Evolutionary conservation across 768 basidiomycete genomes (phyloP).

Genomic region (Mrakia gelida): DNA sequence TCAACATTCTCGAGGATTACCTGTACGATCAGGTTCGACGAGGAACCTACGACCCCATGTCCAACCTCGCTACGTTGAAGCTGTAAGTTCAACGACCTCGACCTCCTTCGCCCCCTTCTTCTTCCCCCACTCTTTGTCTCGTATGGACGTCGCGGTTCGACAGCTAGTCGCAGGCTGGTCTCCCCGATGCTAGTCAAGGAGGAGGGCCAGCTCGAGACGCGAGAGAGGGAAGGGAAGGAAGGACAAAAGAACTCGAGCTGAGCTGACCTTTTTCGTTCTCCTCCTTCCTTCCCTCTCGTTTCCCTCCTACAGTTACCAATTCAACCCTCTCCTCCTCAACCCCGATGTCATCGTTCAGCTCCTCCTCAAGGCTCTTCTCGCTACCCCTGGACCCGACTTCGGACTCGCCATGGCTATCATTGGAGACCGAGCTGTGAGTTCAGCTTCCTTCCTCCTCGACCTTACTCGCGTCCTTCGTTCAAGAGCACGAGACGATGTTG

Average conservation of each 20-base stretch:
- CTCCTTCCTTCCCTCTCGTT: slow-evolving; percentile 21
- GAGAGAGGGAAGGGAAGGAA: not conserved
- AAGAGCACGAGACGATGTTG: too few species aligned
- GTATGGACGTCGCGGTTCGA: too few species aligned
- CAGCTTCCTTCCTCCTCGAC: not conserved
- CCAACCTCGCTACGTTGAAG: slow-evolving; percentile 91
- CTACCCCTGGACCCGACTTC: slow-evolving; percentile 85
- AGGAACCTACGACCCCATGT: slow-evolving; percentile 88
- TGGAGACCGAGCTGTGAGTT: slow-evolving; percentile 32
- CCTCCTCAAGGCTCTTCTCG: slow-evolving; percentile 82
- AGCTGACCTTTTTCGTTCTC: not conserved
- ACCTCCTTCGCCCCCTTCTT: not conserved
- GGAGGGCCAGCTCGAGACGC: too few species aligned
- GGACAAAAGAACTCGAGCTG: not conserved
- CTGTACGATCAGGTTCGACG: slow-evolving; percentile 88
- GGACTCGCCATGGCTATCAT: slow-evolving; percentile 83
- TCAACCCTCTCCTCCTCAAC: slow-evolving; percentile 89
- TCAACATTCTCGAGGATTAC: slow-evolving; percentile 91
- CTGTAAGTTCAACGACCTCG: slow-evolving; percentile 55
- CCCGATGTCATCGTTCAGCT: slow-evolving; percentile 90
- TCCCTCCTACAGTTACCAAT: slow-evolving; percentile 68
- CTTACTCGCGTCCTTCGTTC: not conserved
- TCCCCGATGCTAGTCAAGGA: too few species aligned
- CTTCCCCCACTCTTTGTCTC: not conserved
- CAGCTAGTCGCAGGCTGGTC: not conserved